Percentiles rank a stretch among this genome's conserved stretches.
Evolutionary conservation across 2,329 filamentous ascomycete genomes (phyloP).

Genomic region (Sarocladiaceae sp.): DNA sequence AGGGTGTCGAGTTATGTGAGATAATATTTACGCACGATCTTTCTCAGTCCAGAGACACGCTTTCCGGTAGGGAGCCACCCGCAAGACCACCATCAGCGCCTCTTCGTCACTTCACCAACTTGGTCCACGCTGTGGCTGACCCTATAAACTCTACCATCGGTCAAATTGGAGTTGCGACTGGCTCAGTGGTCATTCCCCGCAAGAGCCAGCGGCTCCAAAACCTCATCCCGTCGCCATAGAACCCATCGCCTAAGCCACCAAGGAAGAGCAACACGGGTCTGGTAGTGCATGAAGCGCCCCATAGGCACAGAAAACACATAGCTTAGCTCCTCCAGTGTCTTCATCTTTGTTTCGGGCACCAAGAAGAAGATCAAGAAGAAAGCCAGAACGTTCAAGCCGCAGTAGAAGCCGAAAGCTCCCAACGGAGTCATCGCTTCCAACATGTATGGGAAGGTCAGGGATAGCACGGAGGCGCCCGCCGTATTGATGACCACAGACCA

Average conservation of each 20-base stretch:
- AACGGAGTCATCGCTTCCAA: constrained; percentile 29
- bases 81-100: no score
- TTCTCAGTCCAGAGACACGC: no score
- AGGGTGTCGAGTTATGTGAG: no score
- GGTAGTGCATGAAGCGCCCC: constrained; percentile 24
- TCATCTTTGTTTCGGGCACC: constrained; percentile 47
- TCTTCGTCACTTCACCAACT: no score
- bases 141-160: no score
- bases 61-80: no score
- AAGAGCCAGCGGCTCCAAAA: no score
- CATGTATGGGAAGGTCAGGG: constrained; percentile 39
- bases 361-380: constrained; percentile 59
- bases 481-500: constrained; percentile 26
- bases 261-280: constrained; percentile 25
- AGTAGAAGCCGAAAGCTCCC: constrained; percentile 55
- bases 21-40: no score
- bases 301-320: constrained; percentile 30
- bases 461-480: constrained; percentile 19
- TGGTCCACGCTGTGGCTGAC: no score
- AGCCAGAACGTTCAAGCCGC: constrained; percentile 51
- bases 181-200: no score
- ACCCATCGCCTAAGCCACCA: constrained; percentile 26
- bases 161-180: no score
- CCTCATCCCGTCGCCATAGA: no score
- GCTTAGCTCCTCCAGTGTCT: constrained; percentile 34